Conservation (phyloP, 805 yeast species). For the Ogataea salicorniae region DNA sequence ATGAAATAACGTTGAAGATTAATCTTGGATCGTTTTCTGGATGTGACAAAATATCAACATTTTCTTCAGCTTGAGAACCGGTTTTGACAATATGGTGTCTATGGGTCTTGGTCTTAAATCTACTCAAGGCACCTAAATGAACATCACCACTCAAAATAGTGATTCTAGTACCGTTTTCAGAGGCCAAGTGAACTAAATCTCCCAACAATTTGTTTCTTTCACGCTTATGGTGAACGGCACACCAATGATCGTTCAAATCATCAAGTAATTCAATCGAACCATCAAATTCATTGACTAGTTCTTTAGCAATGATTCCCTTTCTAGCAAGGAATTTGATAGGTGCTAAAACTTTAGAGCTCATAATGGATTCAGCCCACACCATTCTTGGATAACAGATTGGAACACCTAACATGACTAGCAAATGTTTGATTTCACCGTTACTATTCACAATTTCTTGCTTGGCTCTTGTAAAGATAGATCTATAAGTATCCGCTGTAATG, state of each 20-base stretch:
- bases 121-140: conserved; percentile 79
- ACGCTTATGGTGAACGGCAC: conserved; percentile 76
- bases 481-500: conserved; percentile 52
- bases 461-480: conserved; percentile 54
- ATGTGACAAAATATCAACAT: conserved; percentile 34
- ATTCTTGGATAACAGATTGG: conserved; percentile 93
- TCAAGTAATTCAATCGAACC: conserved; percentile 89
- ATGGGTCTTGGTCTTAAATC: conserved; percentile 57
- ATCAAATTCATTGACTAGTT: conserved; percentile 86
- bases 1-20: conserved; percentile 77
- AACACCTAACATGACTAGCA: conserved; percentile 82
- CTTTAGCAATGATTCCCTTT: conserved; percentile 58
- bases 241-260: conserved; percentile 96
- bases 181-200: conserved; percentile 61
- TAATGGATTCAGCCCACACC: conserved; percentile 80
- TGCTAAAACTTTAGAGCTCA: conserved; percentile 53
- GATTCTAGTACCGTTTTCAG: conserved; percentile 58
- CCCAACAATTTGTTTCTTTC: conserved; percentile 74
- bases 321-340: conserved; percentile 62
- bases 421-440: conserved; percentile 61
- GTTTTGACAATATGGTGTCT: conserved; percentile 35
- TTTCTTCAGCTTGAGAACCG: conserved; percentile 32
- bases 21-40: conserved; percentile 72
- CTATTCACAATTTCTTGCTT: conserved; percentile 45
- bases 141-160: conserved; percentile 93